Percentiles rank a stretch among this genome's conserved stretches.
Evolutionary conservation across 2,329 filamentous ascomycete genomes (phyloP).

Genomic region (Cordyceps cateniannulata): DNA sequence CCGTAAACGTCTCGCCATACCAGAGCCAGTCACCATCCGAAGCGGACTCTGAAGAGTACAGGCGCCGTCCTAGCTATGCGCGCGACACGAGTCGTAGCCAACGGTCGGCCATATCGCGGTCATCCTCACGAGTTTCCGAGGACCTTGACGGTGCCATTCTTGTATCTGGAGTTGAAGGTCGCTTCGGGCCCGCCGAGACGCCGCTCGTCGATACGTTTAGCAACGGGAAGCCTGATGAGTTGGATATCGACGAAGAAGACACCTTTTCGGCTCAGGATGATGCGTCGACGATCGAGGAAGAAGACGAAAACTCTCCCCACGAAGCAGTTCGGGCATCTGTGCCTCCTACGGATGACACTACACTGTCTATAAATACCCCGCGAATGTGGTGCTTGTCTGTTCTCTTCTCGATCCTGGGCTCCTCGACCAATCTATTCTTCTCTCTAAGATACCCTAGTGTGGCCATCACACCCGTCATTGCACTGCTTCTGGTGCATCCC

Average conservation of each 20-base stretch:
- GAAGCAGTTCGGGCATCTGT: slow-evolving; percentile 76
- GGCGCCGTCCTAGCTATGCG: slow-evolving; percentile 28
- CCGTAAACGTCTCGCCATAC: slow-evolving; percentile 29
- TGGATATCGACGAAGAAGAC: slow-evolving; percentile 29
- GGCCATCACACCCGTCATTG: slow-evolving; percentile 83
- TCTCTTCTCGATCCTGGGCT: slow-evolving; percentile 73
- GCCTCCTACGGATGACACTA: slow-evolving; percentile 65
- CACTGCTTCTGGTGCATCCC: slow-evolving; percentile 76
- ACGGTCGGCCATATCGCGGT: slow-evolving; percentile 26
- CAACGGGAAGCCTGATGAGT: slow-evolving; percentile 34
- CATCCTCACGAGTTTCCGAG: slow-evolving; percentile 35
- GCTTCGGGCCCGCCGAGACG: slow-evolving; percentile 45
- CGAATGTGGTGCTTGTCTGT: slow-evolving; percentile 83
- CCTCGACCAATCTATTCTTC: slow-evolving; percentile 82
- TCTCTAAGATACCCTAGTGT: slow-evolving; percentile 86
- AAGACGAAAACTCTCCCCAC: slow-evolving; percentile 66
- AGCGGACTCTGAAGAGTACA: slow-evolving; percentile 26
- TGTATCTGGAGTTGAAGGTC: slow-evolving; percentile 46
- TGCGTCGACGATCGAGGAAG: slow-evolving; percentile 33
- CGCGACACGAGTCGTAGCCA: slow-evolving; percentile 28
- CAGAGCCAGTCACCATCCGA: slow-evolving; percentile 30
- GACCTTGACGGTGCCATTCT: slow-evolving; percentile 46
- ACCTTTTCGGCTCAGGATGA: slow-evolving; percentile 25
- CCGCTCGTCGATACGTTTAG: slow-evolving; percentile 40
- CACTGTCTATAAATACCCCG: slow-evolving; percentile 78